Percentiles rank a stretch among this genome's conserved stretches.
phyloP scores from a whole-genome alignment of 176 grass and related monocot genomes.

The Otatea glauca region DNA sequence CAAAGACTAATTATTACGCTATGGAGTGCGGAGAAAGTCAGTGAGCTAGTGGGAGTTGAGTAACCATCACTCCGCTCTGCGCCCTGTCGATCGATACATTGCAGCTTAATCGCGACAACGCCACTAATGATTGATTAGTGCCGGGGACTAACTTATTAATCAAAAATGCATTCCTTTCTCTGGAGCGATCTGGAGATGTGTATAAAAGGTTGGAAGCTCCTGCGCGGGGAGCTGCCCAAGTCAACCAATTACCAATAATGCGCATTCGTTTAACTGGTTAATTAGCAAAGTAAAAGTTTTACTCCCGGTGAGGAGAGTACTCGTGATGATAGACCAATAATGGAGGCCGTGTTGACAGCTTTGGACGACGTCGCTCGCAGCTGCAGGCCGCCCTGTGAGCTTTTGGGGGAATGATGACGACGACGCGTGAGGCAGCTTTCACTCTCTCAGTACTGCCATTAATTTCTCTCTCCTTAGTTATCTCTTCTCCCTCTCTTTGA shows the following conservation, averaged over 20 bases:
- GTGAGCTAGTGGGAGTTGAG: constrained; percentile 45
- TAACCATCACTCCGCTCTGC: constrained; percentile 4
- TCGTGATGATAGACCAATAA: constrained; percentile 27
- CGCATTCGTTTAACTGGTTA: not conserved
- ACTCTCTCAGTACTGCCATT: not conserved
- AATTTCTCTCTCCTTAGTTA: not conserved
- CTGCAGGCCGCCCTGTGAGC: constrained; percentile 13
- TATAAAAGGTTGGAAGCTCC: not conserved
- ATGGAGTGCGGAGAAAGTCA: constrained; percentile 44
- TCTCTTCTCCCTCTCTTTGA: not conserved
- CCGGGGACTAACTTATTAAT: not conserved
- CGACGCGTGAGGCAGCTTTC: constrained; percentile 30
- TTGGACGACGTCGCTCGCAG: constrained; percentile 32
- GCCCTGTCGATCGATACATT: not conserved
- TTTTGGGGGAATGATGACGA: constrained; percentile 18
- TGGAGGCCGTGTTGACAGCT: constrained; percentile 33
- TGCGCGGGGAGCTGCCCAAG: not conserved
- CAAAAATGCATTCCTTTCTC: not conserved
- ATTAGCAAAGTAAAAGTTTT: not conserved
- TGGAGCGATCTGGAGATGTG: not conserved
- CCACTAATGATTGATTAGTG: constrained; percentile 9
- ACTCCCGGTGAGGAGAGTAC: not conserved
- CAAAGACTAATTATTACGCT: constrained; percentile 51
- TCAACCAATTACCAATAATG: constrained; percentile 20
- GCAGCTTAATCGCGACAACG: not conserved